Conservation (phyloP, 768 basidiomycete genomes). For the Lactarius akahatsu region DNA sequence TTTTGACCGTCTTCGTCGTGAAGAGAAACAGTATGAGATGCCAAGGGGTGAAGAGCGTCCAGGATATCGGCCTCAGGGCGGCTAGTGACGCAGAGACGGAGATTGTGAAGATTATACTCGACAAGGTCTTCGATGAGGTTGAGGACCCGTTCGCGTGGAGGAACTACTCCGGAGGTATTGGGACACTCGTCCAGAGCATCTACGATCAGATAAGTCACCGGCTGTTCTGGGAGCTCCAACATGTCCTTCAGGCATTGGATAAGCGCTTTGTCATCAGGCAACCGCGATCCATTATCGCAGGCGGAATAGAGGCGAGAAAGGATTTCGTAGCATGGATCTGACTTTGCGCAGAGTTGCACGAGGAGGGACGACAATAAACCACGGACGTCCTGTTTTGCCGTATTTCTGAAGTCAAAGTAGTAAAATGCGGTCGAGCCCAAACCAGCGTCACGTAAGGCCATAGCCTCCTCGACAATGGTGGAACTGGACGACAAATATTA, state of each 20-base stretch:
- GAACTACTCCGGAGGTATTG: background rate
- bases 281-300: background rate
- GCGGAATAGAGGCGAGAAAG: conserved; percentile 3
- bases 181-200: conserved; percentile 19
- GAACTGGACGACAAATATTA: background rate
- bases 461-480: background rate
- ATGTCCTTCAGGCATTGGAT: conserved; percentile 6
- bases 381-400: conserved; percentile 2
- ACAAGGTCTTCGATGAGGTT: background rate
- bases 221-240: background rate
- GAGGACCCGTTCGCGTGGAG: conserved; percentile 12
- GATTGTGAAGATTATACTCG: background rate
- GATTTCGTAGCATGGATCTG: background rate
- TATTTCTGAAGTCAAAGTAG: conserved; percentile 9
- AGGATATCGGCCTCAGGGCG: conserved; percentile 13
- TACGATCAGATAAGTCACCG: conserved; percentile 2
- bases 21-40: conserved; percentile 1
- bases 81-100: conserved; percentile 13
- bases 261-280: conserved; percentile 7
- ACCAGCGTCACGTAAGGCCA: background rate
- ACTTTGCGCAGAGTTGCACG: conserved; percentile 1
- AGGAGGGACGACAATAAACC: conserved; percentile 5
- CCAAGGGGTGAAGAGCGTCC: background rate
- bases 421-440: background rate
- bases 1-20: conserved; percentile 14